phyloP scores from a whole-genome alignment of 208 protist genomes.

The Zelonia costaricensis region DNA sequence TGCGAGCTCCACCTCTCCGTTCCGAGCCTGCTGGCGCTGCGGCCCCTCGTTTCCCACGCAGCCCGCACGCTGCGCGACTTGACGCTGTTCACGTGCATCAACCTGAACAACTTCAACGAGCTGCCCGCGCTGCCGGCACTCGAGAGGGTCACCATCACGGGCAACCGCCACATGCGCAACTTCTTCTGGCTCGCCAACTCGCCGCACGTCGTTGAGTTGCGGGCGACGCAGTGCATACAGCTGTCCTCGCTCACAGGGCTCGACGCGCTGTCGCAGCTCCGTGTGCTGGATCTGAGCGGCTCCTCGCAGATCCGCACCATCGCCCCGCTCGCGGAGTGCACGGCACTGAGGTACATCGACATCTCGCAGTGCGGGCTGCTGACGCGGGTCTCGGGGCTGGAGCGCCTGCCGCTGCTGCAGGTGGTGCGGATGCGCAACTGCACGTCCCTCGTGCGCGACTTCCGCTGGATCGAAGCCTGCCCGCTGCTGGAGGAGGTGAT shows the following conservation, averaged over 20 bases:
- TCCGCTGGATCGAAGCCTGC: slow-evolving; percentile 15
- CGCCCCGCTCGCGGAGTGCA: background rate
- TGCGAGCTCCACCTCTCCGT: slow-evolving; percentile 7
- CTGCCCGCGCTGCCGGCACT: slow-evolving; percentile 17
- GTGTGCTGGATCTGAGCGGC: slow-evolving; percentile 11
- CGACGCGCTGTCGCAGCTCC: slow-evolving; percentile 1
- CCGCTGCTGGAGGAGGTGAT: slow-evolving; percentile 6
- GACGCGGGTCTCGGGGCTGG: slow-evolving; percentile 1
- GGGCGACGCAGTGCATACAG: slow-evolving; percentile 26
- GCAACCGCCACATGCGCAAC: slow-evolving; percentile 18
- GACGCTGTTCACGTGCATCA: slow-evolving; percentile 16
- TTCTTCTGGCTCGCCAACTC: slow-evolving; percentile 18
- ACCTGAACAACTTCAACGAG: slow-evolving; percentile 3
- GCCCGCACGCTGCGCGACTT: slow-evolving; percentile 16
- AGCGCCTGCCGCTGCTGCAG: slow-evolving; percentile 2
- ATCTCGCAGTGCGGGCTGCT: slow-evolving; percentile 11
- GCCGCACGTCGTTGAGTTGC: slow-evolving; percentile 10
- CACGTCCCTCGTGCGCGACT: slow-evolving; percentile 5
- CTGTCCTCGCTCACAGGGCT: slow-evolving; percentile 15
- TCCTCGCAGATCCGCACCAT: slow-evolving; percentile 3
- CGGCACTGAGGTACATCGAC: slow-evolving; percentile 14
- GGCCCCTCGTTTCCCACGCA: slow-evolving; percentile 4
- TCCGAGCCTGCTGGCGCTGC: background rate
- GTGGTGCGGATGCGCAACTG: slow-evolving; percentile 9
- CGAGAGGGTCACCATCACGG: slow-evolving; percentile 14